A percentile compares a stretch with the other conserved stretches of the same genome.
Evolutionary conservation across 495 filamentous ascomycete genomes (phyloP).

Genomic region (Pseudevernia furfuracea): DNA sequence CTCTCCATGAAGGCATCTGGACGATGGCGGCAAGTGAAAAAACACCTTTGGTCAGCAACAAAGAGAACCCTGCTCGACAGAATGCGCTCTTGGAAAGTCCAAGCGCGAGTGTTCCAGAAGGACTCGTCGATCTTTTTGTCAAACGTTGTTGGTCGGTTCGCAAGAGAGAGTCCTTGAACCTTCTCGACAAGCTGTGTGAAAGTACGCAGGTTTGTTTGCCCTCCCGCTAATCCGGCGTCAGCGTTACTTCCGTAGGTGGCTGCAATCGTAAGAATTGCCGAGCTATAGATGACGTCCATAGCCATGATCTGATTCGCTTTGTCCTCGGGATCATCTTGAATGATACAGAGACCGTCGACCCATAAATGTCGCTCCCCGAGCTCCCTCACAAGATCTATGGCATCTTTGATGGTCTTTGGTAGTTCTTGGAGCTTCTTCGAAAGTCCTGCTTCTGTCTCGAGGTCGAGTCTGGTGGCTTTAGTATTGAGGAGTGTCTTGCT

Average conservation of each 20-base stretch:
- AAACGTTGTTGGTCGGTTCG: slow-evolving; percentile 13
- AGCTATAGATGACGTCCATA: slow-evolving; percentile 25
- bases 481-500: slow-evolving; percentile 5
- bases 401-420: slow-evolving; percentile 25
- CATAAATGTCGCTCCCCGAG: slow-evolving; percentile 27
- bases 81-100: slow-evolving; percentile 27
- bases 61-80: slow-evolving; percentile 27
- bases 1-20: slow-evolving; percentile 17
- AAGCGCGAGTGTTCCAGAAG: slow-evolving; percentile 23
- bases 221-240: slow-evolving; percentile 18
- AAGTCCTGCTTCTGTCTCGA: slow-evolving; percentile 4
- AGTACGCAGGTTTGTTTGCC: slow-evolving; percentile 8
- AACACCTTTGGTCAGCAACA: slow-evolving; percentile 32
- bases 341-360: slow-evolving; percentile 30
- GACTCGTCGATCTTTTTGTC: slow-evolving; percentile 10
- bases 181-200: slow-evolving; percentile 13
- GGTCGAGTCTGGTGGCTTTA: slow-evolving; percentile 10
- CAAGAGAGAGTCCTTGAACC: slow-evolving; percentile 15
- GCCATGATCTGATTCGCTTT: slow-evolving; percentile 20
- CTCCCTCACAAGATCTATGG: slow-evolving; percentile 16
- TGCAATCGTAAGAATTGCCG: slow-evolving; percentile 23
- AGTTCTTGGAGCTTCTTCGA: neutral
- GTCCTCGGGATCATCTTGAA: slow-evolving; percentile 25
- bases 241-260: slow-evolving; percentile 18
- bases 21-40: slow-evolving; percentile 33